These are phyloP conservation scores for Globisporangium alternatum DNA, from an alignment of 352 stramenopile genomes.

Conservation along the genomic window DNA sequence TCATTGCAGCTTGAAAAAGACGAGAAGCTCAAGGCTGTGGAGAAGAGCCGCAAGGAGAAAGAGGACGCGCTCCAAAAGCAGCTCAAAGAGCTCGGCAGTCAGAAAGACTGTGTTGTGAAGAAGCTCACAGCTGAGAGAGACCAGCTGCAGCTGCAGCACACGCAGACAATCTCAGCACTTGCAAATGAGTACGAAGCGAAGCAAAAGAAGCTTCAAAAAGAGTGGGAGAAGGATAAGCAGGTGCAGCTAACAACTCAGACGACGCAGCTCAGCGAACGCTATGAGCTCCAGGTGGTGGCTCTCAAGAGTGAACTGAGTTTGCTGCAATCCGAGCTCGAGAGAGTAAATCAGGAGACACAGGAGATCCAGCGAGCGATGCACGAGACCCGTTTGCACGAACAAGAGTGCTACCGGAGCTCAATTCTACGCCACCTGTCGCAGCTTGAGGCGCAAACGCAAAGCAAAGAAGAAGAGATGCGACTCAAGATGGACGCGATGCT, in stretches of 20 bases:
- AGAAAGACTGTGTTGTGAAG: constrained; percentile 32
- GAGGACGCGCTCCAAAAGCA: constrained; percentile 38
- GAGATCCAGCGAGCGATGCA: constrained; percentile 16
- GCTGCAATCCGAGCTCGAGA: constrained; percentile 9
- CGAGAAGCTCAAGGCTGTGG: constrained; percentile 21
- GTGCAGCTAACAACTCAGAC: constrained; percentile 21
- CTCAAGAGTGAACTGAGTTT: constrained; percentile 22
- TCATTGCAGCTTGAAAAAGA: constrained; percentile 30
- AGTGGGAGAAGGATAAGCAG: constrained; percentile 21
- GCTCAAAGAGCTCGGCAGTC: constrained; percentile 27
- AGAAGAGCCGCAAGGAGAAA: constrained; percentile 41
- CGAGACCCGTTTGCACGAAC: constrained; percentile 17
- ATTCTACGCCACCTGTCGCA: background rate
- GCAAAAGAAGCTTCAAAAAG: constrained; percentile 15
- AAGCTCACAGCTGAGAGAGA: constrained; percentile 22
- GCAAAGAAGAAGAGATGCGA: background rate
- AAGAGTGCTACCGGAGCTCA: constrained; percentile 12
- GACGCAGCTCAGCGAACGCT: constrained; percentile 19
- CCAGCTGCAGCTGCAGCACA: constrained; percentile 22
- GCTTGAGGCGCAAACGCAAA: background rate
- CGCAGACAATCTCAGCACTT: constrained; percentile 20
- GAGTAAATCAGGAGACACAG: background rate
- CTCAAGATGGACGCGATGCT: constrained; percentile 7
- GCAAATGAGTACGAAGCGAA: constrained; percentile 16
- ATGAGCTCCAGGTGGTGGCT: constrained; percentile 24